These are phyloP conservation scores for Sophora flavescens DNA, from an alignment of 306 rosid species.

Conservation along the genomic window DNA sequence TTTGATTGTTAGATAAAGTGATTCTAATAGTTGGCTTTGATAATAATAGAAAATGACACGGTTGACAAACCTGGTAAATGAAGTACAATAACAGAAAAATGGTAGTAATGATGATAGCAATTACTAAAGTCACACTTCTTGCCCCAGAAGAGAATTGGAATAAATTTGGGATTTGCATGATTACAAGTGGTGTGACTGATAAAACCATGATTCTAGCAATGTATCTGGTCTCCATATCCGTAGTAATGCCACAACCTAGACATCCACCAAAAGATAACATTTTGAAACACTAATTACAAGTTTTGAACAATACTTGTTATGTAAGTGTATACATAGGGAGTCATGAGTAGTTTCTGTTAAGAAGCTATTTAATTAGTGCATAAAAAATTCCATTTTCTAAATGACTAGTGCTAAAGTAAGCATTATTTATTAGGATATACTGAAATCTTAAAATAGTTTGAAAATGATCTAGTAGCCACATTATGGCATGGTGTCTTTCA, in stretches of 20 bases:
- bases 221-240: constrained; percentile 55
- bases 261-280: background rate
- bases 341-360: background rate
- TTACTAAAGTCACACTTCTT: constrained; percentile 42
- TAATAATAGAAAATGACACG: background rate
- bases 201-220: constrained; percentile 55
- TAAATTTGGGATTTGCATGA: constrained; percentile 52
- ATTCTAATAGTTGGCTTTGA: background rate
- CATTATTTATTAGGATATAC: background rate
- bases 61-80: constrained; percentile 55
- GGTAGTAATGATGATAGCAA: constrained; percentile 45
- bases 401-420: background rate
- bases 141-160: constrained; percentile 40
- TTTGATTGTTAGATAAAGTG: background rate
- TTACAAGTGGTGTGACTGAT: constrained; percentile 53
- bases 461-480: background rate
- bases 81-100: constrained; percentile 51
- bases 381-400: background rate
- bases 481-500: background rate
- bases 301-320: background rate
- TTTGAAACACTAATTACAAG: background rate
- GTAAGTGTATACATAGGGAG: background rate
- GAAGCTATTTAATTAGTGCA: background rate
- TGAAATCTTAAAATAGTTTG: background rate
- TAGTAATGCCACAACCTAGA: constrained; percentile 55